Base-by-base conservation (phyloP, 306 rosid species). In the Vicia faba region DNA sequence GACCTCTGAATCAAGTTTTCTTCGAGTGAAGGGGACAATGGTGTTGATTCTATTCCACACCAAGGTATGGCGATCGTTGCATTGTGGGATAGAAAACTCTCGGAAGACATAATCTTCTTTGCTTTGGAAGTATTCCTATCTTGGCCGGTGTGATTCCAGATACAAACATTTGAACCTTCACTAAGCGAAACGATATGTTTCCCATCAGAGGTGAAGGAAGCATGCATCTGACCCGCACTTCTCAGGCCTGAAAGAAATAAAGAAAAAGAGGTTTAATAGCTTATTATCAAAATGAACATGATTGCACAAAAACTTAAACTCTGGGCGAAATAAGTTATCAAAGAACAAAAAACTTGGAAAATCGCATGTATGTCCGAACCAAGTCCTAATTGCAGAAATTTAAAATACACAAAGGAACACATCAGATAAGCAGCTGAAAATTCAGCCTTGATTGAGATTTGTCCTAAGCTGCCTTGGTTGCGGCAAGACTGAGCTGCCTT, bases 151-250 rank as follows among this genome's bases (percentile, higher is more conserved):
- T 66, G 84, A 64, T 89, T 84, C 96, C 96, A 91, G 68, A 88
- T 64, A 61, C 75, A 80, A 23, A 91, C 90, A 72, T 70, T 88
- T 58, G 96, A 86, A 71, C 89, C 95, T 39, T 85, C 97, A 8
- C 82, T 70, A 5, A 84, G 85, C 0, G 97, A 80, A 62, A 91
- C 78, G 3, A 91, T 77, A 70, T 87, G 96, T 81, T 85, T 91
- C 73, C 96, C 97, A 4, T 91, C 97, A 0, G 82, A 75, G 28
- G 95, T 88, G 75, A 91, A 88, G 31, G 95, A 89, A 33, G 97
- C 90, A 35, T 76, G 78, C 75, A 78, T 79, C 63, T 87, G 89
- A 81, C 83, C 89, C 12, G 79, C 84, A 74, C 77, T 82, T 69
- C 81, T 80, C 50, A 75, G 73, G 39, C 97, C 97, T 91, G 74